Evolutionary conservation across 768 basidiomycete species (phyloP), one percentile per base, ranked within the genome.

Genomic region (Boletus sensibilis): DNA sequence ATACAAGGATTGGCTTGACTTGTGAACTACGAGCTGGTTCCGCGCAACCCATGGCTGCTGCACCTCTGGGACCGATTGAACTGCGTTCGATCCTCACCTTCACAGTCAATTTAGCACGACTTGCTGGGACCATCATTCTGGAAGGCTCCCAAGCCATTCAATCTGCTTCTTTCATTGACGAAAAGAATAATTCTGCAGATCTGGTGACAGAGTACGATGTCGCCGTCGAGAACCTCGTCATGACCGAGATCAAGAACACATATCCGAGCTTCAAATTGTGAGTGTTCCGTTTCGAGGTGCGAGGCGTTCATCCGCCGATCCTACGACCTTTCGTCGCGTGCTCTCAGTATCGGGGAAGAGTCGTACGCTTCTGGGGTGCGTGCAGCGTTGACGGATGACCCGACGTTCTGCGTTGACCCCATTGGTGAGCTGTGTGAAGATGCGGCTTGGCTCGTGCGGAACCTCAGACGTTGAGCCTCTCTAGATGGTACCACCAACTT

Each of bases 321-420:
- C n/a, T n/a, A 38, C 44, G 21, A n/a, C 41, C 14, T 38, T 3
- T 38, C 43, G 29, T 37, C 4, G n/a, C 14, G 33, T 27, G 33
- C 20, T 55, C 23, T 29, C 59, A 94, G 92, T 68, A 91, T 98
- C 55, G 94, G 95, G 50, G 96, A 99, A 71, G 96, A 98, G 75
- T 90, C 90, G 3, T 94, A 90, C 65, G 85, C 91, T 9, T 84
- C 87, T 3, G 91, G 91, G 13, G 69, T 78, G 50, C 79, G 84
- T 42, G 75, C 79, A 16, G 78, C 83, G 12, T 72, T 96, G 61
- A 92, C 91, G 6, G 90, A 96, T 59, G 85, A 85, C 37, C 94
- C 95, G 7, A 98, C 96, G 0, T 99, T 91, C 74, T 97, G 96
- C 65, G 90, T 95, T 35, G 95, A 97, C 72, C 95, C 95, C 33